Evolutionary conservation across 768 basidiomycete genomes (phyloP), one percentile per base, ranked within the genome.

Genomic region (Pisolithus marmoratus): DNA sequence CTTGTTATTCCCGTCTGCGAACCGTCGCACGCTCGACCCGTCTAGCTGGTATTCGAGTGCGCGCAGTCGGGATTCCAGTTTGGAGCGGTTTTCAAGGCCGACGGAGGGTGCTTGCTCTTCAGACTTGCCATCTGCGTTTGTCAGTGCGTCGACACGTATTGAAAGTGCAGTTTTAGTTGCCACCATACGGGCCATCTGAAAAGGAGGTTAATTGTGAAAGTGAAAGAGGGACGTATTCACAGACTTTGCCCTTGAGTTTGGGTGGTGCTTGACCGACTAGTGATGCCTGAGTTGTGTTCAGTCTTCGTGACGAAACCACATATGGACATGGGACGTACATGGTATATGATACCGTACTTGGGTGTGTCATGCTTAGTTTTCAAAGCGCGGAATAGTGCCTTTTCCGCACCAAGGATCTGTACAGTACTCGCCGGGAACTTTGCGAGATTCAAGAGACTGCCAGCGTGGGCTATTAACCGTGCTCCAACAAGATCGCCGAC

Each of bases 301-400:
- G 24, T 57, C 26, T 49, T 52, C 46, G 45, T 5, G 14, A 45
- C 31, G 51, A 46, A 46, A 34, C 38, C 38, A 26, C 36, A n/a
- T 38, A 49, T 2, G 26, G 52, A 48, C 52, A 11, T 20, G 26
- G n/a, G 12, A 73, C 81, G 36, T 67, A 89, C 91, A 74, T 98
- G 96, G 72, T 97, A 99, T 60, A 99, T 98, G n/a, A 98, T 77
- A 55, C 96, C 96, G 64, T 99, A 98, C 74, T 99, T 99, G 23
- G 95, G 94, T 54, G 95, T 97, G 74, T 97, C 95, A 57, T 97
- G 86, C 63, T 87, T 87, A 27, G 86, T 86, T 70, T 87, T 87
- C 52, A 87, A 68, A 2, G 85, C 86, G 48, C 86, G 74, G 75
- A 87, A 87, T 23, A 87, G 73, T 14, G 85, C 85, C 68, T 87